Percentiles rank a stretch among this genome's conserved stretches.
Evolutionary conservation across 495 filamentous ascomycete genomes (phyloP).

Genomic region (Thozetella sp.): DNA sequence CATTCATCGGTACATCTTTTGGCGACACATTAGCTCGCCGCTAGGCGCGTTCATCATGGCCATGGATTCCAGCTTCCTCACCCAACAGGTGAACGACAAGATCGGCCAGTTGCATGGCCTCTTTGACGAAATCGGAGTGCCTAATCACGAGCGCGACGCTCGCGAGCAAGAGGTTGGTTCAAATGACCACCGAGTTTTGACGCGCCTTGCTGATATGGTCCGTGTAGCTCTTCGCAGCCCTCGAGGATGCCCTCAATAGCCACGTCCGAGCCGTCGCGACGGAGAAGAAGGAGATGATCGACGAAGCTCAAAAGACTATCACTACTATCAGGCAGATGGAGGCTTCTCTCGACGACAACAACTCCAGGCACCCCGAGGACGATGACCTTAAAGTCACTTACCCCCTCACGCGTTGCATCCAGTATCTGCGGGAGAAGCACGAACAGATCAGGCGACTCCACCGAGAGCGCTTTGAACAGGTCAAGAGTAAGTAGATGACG

Average conservation of each 20-base stretch:
- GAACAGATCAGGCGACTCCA: constrained; percentile 77
- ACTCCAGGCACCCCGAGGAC: constrained; percentile 62
- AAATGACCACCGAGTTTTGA: neutral
- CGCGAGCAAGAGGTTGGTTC: constrained; percentile 79
- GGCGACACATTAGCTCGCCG: neutral
- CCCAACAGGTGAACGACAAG: constrained; percentile 91
- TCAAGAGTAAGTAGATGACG: constrained; percentile 71
- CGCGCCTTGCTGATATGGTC: constrained; percentile 19
- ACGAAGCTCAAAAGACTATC: constrained; percentile 86
- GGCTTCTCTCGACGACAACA: constrained; percentile 77
- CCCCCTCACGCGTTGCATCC: constrained; percentile 78
- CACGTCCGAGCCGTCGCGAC: constrained; percentile 77
- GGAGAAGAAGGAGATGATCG: constrained; percentile 85
- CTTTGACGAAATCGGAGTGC: constrained; percentile 95
- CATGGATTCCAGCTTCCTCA: constrained; percentile 92
- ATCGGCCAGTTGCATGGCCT: constrained; percentile 87
- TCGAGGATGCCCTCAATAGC: constrained; percentile 85
- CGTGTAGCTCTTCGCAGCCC: constrained; percentile 76
- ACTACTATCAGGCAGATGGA: constrained; percentile 91
- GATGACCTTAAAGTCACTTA: constrained; percentile 74
- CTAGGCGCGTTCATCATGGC: constrained; percentile 6
- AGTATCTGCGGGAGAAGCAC: constrained; percentile 82
- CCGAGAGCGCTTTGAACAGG: constrained; percentile 87
- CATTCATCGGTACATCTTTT: neutral
- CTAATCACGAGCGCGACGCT: constrained; percentile 83